Evolutionary conservation across 1,284 basidiomycete genomes (phyloP).

Genomic region (Naganishia sp.): DNA sequence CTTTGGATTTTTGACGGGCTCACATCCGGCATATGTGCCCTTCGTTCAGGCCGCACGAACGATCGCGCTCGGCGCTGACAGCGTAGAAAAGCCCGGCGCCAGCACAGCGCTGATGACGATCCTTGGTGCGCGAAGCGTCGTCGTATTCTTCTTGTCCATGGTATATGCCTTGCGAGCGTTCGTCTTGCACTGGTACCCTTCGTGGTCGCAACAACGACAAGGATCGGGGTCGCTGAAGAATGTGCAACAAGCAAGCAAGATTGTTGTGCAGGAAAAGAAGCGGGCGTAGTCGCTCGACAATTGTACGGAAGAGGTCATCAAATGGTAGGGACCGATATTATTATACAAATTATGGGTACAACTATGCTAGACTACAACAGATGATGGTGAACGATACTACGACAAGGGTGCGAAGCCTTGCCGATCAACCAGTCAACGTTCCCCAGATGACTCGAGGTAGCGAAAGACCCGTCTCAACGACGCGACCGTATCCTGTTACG

Average conservation of each 20-base stretch:
- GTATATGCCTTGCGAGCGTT: slow-evolving; percentile 30
- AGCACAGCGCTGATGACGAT: slow-evolving; percentile 28
- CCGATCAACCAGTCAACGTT: background rate
- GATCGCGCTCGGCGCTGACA: background rate
- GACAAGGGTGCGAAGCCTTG: background rate
- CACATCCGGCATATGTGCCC: slow-evolving; percentile 29
- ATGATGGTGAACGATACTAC: background rate
- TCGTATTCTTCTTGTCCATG: slow-evolving; percentile 29
- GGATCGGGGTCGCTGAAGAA: background rate
- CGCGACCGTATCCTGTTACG: background rate
- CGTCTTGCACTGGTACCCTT: slow-evolving; percentile 27
- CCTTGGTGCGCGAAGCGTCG: slow-evolving; percentile 29
- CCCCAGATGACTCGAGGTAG: background rate
- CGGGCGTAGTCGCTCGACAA: background rate
- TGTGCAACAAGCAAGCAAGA: slow-evolving; percentile 11
- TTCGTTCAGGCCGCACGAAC: slow-evolving; percentile 6
- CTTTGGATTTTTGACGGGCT: slow-evolving; percentile 29
- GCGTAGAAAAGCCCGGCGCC: background rate
- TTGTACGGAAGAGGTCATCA: background rate
- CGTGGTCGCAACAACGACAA: background rate
- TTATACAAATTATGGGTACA: slow-evolving; percentile 1
- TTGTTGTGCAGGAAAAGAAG: slow-evolving; percentile 26
- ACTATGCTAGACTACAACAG: background rate
- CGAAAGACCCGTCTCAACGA: slow-evolving; percentile 7
- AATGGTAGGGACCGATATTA: background rate